Evolutionary conservation across 2,329 filamentous ascomycete species (phyloP).

Genomic region (Epichloe festucae): DNA sequence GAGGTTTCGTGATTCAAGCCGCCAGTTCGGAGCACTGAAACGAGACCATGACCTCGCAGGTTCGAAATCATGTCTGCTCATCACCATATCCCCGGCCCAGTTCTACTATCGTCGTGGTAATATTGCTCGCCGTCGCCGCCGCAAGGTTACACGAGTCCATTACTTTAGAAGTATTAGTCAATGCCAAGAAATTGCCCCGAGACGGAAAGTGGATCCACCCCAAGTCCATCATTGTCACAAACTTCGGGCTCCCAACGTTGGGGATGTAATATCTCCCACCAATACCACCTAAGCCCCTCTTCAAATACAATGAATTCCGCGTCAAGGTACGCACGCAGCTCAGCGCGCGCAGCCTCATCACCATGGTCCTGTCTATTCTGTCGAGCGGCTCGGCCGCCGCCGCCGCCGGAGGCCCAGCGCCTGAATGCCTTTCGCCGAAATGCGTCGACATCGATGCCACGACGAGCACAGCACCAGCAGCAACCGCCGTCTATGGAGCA

Average conservation of each 20-base stretch:
- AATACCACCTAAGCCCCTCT: constrained; percentile 1
- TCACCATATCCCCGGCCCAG: no score
- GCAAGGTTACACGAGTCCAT: no score
- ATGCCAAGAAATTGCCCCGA: not conserved
- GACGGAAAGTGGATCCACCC: not conserved
- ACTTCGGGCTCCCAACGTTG: not conserved
- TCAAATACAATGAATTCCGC: constrained; percentile 25
- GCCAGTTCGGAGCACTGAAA: no score
- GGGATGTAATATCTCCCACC: not conserved
- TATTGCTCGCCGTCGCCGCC: no score
- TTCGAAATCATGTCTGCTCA: no score
- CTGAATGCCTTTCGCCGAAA: constrained; percentile 17
- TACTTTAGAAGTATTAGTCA: no score
- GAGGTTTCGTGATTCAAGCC: no score
- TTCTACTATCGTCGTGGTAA: no score
- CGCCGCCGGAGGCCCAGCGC: constrained; percentile 6
- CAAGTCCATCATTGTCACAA: constrained; percentile 1
- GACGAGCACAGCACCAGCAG: constrained; percentile 14
- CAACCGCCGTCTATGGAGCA: constrained; percentile 41
- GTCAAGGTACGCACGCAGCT: constrained; percentile 22
- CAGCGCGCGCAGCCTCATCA: constrained; percentile 13
- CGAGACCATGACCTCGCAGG: no score
- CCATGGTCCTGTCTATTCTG: constrained; percentile 27
- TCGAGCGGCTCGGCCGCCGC: constrained; percentile 19
- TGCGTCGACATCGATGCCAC: constrained; percentile 18